Conservation (phyloP, 257 asterid genomes). For the Fraxinus quadrangulata region DNA sequence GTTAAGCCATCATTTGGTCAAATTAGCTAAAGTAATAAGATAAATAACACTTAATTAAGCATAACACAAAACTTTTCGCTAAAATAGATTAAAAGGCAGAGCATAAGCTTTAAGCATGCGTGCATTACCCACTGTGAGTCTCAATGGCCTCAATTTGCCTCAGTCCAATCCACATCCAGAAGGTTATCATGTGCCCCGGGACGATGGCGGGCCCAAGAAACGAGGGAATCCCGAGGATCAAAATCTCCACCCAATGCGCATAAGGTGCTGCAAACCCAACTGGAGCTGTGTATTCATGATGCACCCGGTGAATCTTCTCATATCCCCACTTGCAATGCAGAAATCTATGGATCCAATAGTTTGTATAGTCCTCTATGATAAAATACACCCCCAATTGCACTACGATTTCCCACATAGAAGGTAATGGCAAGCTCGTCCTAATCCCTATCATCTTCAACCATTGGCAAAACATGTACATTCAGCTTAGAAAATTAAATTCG, state of each 20-base stretch:
- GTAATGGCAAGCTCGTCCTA: conserved; percentile 89
- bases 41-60: conserved; percentile 34
- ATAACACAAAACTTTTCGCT: conserved; percentile 27
- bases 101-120: conserved; percentile 56
- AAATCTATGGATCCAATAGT: conserved; percentile 94
- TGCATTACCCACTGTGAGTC: conserved; percentile 98
- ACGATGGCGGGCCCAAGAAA: conserved; percentile 88
- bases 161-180: conserved; percentile 93
- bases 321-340: conserved; percentile 96
- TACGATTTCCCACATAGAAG: conserved; percentile 71
- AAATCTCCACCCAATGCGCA: conserved; percentile 96
- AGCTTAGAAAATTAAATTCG: not conserved
- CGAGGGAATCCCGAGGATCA: conserved; percentile 97
- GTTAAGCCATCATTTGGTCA: conserved; percentile 66
- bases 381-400: conserved; percentile 79
- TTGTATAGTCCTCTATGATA: conserved; percentile 83
- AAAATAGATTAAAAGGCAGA: conserved; percentile 38
- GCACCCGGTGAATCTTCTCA: conserved; percentile 94
- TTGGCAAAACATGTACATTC: conserved; percentile 1
- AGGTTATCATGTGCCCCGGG: conserved; percentile 93
- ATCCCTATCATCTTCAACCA: conserved; percentile 72
- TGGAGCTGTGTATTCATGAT: conserved; percentile 95
- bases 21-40: conserved; percentile 47
- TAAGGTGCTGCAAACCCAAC: conserved; percentile 92
- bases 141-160: conserved; percentile 99